phyloP scores from a whole-genome alignment of 176 grass and related monocot genomes.

The Lolium multiflorum region DNA sequence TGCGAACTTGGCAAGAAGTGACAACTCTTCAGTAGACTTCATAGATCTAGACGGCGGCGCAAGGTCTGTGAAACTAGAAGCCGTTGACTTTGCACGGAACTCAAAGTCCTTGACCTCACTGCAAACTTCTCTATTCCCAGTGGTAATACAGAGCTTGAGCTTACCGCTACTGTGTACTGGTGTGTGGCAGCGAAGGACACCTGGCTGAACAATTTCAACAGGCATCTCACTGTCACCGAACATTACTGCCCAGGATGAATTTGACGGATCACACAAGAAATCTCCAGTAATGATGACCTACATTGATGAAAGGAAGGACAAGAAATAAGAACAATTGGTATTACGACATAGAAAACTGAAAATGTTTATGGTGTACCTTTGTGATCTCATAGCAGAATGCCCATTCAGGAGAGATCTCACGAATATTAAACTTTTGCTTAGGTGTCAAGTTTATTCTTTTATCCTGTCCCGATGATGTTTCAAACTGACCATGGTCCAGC shows the following conservation, averaged over 20 bases:
- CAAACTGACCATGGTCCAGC: conserved; percentile 65
- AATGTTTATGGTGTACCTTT: conserved; percentile 66
- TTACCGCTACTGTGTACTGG: conserved; percentile 73
- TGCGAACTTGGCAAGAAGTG: conserved; percentile 72
- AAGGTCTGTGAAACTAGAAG: conserved; percentile 46
- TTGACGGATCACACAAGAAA: conserved; percentile 71
- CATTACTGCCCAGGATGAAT: conserved; percentile 70
- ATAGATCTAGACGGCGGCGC: conserved; percentile 41
- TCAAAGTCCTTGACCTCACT: conserved; percentile 91
- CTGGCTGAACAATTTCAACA: conserved; percentile 84
- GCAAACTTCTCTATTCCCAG: conserved; percentile 83
- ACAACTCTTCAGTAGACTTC: conserved; percentile 70
- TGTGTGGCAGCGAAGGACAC: conserved; percentile 84
- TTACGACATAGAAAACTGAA: neutral
- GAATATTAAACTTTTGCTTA: conserved; percentile 69
- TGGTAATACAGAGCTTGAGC: conserved; percentile 69
- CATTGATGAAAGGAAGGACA: conserved; percentile 23
- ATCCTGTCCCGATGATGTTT: conserved; percentile 47
- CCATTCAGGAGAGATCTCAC: conserved; percentile 96
- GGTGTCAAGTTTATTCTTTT: conserved; percentile 54
- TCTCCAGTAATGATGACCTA: conserved; percentile 94
- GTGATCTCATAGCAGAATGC: conserved; percentile 84
- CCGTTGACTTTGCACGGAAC: conserved; percentile 60
- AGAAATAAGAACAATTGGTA: conserved; percentile 38
- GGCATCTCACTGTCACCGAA: conserved; percentile 83